Conservation (phyloP, 2,329 filamentous ascomycete genomes). For the Furcasterigmium sp. region DNA sequence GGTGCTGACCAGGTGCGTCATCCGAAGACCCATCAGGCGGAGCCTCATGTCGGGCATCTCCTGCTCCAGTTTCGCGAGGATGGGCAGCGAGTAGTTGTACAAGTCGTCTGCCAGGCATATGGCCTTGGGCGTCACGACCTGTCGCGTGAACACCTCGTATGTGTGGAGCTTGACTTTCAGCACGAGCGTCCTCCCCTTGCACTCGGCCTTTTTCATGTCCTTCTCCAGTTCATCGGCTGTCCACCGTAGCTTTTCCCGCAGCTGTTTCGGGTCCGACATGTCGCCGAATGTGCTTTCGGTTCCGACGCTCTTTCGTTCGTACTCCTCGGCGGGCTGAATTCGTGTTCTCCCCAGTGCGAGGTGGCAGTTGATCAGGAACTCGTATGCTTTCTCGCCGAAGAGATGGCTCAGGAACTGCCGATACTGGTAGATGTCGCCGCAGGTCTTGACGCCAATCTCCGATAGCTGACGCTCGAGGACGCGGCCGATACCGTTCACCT, state of each 20-base stretch:
- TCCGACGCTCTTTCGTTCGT: conserved; percentile 88
- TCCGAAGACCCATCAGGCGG: conserved; percentile 81
- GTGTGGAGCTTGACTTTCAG: conserved; percentile 93
- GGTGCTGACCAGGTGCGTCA: conserved; percentile 80
- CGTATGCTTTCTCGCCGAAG: conserved; percentile 87
- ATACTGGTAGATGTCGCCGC: conserved; percentile 78
- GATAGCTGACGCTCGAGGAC: conserved; percentile 89
- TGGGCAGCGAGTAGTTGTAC: conserved; percentile 74
- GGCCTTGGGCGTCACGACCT: conserved; percentile 68
- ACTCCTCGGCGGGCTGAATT: conserved; percentile 81
- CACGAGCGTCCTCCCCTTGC: conserved; percentile 85
- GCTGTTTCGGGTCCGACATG: conserved; percentile 59
- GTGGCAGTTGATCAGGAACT: conserved; percentile 79
- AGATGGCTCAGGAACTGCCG: conserved; percentile 69
- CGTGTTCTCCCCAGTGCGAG: conserved; percentile 81
- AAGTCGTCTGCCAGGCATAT: conserved; percentile 73
- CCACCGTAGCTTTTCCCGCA: conserved; percentile 72
- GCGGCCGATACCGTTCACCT: conserved; percentile 91
- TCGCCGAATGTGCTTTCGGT: conserved; percentile 91
- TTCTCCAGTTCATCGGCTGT: conserved; percentile 83
- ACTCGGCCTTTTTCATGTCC: conserved; percentile 72
- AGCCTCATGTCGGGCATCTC: conserved; percentile 76
- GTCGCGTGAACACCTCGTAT: conserved; percentile 84
- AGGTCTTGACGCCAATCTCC: conserved; percentile 81
- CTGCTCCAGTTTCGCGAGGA: conserved; percentile 77